phyloP scores from a whole-genome alignment of 129 eudicot genomes.

The Silybum marianum region DNA sequence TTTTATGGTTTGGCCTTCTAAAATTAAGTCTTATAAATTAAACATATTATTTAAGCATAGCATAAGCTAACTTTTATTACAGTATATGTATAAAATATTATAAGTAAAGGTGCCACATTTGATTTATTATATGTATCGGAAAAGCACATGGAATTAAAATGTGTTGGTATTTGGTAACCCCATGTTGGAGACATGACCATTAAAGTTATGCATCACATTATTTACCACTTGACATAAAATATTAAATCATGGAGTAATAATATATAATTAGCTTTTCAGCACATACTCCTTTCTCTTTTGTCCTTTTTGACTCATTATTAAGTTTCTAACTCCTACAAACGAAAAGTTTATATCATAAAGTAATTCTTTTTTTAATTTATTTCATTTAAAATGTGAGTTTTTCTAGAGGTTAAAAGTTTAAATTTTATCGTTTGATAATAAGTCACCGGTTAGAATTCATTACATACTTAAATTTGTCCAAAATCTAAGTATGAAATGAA shows the following conservation, averaged over 20 bases:
- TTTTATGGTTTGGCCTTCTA: neutral
- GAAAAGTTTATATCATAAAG: neutral
- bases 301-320: constrained; percentile 33
- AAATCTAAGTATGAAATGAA: too few species aligned
- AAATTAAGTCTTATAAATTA: neutral
- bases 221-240: constrained; percentile 36
- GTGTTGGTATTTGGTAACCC: constrained; percentile 15
- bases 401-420: too few species aligned
- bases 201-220: constrained; percentile 24
- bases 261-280: constrained; percentile 35
- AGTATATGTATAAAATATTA: too few species aligned
- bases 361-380: neutral
- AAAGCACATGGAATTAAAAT: constrained; percentile 27
- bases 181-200: constrained; percentile 35
- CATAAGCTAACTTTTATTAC: neutral
- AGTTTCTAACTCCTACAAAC: constrained; percentile 12
- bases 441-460: too few species aligned
- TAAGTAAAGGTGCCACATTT: neutral
- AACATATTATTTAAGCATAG: too few species aligned
- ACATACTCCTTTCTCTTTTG: constrained; percentile 31
- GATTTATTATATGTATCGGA: neutral
- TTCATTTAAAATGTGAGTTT: neutral
- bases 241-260: constrained; percentile 28
- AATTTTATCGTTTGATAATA: too few species aligned
- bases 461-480: too few species aligned